Base-by-base conservation (phyloP, 2,329 filamentous ascomycete genomes). In the Fonsecaea monophora region DNA sequence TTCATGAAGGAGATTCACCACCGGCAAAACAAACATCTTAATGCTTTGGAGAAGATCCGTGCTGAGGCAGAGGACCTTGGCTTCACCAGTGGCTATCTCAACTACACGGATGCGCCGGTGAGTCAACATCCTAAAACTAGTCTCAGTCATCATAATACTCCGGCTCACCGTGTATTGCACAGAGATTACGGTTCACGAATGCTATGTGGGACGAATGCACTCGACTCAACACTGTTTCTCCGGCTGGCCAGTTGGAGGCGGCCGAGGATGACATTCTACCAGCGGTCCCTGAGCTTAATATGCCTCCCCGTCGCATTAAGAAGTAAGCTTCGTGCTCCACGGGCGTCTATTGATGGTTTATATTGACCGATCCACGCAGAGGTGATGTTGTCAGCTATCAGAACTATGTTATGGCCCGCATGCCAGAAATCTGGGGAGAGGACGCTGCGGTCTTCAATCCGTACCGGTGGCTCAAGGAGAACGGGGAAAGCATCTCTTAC, bases 381-480 rank as follows among this genome's bases (percentile, higher is more conserved):
- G 65, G 65, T 48, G 65, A 67, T 32, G 56, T 67, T 40, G 65
- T 67, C 13, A 64, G 60, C n/a, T 67, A 67, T 53, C 65, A 67
- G 48, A 67, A 67, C 61, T 67, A 67, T 45, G 65, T 67, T 32
- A 54, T 67, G 45, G 56, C 65, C 3, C 61, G 65, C 4, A 67
- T 67, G 65, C 65, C 61, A 8, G 55, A 67, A 56, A 56, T 67
- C 13, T 67, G 65, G 65, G 65, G 65, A 38, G 57, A 64, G 21
- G 61, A 67, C 54, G 65, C 65, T n/a, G 55, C 65, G 4, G 55
- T 61, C 38, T 67, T 67, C 65, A 61, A 67, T 15, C 65, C 65
- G 13, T 42, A 61, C 53, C 54, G 65, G 56, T 67, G 65, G 65
- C 42, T 67, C n/a, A 64, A 59, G 30, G 65, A 67, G 10, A 64